Evolutionary conservation across 2,329 filamentous ascomycete genomes (phyloP).

Genomic region (Myotisia sp.): DNA sequence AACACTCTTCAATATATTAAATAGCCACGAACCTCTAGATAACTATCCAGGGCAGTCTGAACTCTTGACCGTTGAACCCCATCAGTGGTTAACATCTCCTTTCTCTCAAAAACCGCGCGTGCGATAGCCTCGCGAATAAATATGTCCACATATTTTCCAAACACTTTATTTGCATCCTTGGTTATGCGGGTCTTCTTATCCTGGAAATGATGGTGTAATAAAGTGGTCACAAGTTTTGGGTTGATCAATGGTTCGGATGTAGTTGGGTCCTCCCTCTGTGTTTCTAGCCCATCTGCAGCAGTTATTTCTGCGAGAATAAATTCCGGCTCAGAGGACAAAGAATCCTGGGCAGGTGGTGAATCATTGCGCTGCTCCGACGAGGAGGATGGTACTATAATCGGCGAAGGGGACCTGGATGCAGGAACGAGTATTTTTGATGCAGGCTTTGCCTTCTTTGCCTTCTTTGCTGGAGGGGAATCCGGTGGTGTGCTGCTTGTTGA

Average conservation of each 20-base stretch:
- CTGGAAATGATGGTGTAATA: slow-evolving; percentile 69
- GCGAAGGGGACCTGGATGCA: neutral
- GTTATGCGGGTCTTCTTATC: slow-evolving; percentile 58
- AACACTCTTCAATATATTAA: no score
- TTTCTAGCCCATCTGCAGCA: slow-evolving; percentile 5
- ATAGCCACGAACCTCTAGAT: slow-evolving; percentile 53
- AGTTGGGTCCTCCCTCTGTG: slow-evolving; percentile 12
- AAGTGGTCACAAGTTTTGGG: slow-evolving; percentile 54
- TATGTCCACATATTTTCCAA: slow-evolving; percentile 76
- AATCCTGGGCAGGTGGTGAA: slow-evolving; percentile 12
- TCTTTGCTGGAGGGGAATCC: neutral
- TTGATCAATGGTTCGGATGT: slow-evolving; percentile 44
- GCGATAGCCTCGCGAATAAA: slow-evolving; percentile 85
- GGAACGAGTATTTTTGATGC: neutral
- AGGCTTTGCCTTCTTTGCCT: no score
- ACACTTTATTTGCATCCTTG: slow-evolving; percentile 59
- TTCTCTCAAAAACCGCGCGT: slow-evolving; percentile 57
- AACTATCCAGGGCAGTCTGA: slow-evolving; percentile 35
- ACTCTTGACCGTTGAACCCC: slow-evolving; percentile 16
- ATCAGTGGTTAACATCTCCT: slow-evolving; percentile 26
- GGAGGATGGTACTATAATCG: slow-evolving; percentile 6
- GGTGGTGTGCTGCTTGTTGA: neutral
- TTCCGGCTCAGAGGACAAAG: slow-evolving; percentile 28
- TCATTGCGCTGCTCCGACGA: slow-evolving; percentile 2
- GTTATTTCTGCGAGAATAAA: slow-evolving; percentile 35